These are phyloP conservation scores for Phytophthora agathidicida DNA, from an alignment of 352 stramenopile genomes.

Conservation along the genomic window DNA sequence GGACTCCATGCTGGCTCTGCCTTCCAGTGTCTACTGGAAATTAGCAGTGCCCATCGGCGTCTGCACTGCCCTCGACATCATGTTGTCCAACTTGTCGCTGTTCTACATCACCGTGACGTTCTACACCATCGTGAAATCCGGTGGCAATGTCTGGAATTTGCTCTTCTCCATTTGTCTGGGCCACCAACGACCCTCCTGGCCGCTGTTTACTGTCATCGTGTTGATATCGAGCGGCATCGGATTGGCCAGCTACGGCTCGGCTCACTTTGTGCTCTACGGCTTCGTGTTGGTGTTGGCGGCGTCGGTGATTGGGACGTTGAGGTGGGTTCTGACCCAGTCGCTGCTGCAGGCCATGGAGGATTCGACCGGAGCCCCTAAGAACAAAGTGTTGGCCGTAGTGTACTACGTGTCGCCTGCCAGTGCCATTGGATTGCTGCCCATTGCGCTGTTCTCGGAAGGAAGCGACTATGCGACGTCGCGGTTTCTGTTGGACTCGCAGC, in stretches of 20 bases:
- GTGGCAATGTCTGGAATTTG: constrained; percentile 83
- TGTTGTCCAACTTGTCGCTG: constrained; percentile 84
- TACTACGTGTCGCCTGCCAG: constrained; percentile 85
- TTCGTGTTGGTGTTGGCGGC: constrained; percentile 76
- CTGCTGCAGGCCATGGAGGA: constrained; percentile 71
- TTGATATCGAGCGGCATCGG: constrained; percentile 76
- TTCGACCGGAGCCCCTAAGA: constrained; percentile 30
- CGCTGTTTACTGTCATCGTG: constrained; percentile 60
- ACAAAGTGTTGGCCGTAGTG: constrained; percentile 80
- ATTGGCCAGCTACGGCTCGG: constrained; percentile 76
- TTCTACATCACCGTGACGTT: constrained; percentile 89
- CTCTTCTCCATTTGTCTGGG: constrained; percentile 82
- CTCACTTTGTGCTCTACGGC: constrained; percentile 74
- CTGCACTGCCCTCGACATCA: constrained; percentile 85
- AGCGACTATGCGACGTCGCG: constrained; percentile 54
- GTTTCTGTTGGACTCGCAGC: constrained; percentile 54
- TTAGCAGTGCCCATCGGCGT: constrained; percentile 80
- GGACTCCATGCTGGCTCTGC: constrained; percentile 39
- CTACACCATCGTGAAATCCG: constrained; percentile 87
- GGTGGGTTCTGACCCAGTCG: constrained; percentile 88
- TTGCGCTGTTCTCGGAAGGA: constrained; percentile 64
- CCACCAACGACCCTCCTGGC: constrained; percentile 65
- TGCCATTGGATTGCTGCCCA: constrained; percentile 70
- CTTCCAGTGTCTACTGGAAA: constrained; percentile 55
- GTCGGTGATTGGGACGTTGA: constrained; percentile 72